A percentile compares a stretch with the other conserved stretches of the same genome.
These are phyloP conservation scores for Glomus cerebriforme DNA, from an alignment of 192 early-diverging fungal species.

Conservation along the genomic window DNA sequence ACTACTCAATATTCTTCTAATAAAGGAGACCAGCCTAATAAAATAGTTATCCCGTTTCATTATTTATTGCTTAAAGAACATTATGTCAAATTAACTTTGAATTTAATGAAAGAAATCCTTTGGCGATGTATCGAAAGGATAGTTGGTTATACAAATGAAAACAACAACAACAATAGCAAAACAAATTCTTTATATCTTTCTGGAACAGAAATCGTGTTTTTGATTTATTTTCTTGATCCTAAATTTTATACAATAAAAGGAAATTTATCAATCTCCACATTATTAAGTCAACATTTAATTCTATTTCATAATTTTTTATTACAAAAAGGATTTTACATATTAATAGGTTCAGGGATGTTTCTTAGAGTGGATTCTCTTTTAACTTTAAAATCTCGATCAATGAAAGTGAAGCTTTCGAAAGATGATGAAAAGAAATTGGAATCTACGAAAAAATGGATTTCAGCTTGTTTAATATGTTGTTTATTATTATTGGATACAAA, in stretches of 20 bases:
- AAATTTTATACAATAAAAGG: slow-evolving; percentile 38
- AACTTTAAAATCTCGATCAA: not conserved
- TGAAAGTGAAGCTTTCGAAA: slow-evolving; percentile 4
- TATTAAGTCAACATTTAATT: not conserved
- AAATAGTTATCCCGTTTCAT: not conserved
- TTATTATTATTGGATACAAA: slow-evolving; percentile 39
- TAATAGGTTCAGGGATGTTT: not conserved
- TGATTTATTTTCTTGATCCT: slow-evolving; percentile 39
- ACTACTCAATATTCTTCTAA: not conserved
- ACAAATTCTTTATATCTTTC: slow-evolving; percentile 37
- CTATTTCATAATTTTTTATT: not conserved
- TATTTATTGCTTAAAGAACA: not conserved
- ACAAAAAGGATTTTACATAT: slow-evolving; percentile 14
- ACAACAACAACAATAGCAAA: not conserved
- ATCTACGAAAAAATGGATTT: slow-evolving; percentile 39
- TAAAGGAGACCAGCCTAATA: not conserved
- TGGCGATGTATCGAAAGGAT: not conserved
- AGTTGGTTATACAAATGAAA: not conserved
- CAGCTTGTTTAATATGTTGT: slow-evolving; percentile 40
- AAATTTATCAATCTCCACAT: not conserved
- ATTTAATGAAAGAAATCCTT: slow-evolving; percentile 2
- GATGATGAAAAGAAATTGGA: slow-evolving; percentile 33
- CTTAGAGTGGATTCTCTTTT: slow-evolving; percentile 3
- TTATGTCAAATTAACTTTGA: not conserved
- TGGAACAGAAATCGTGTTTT: slow-evolving; percentile 40